phyloP scores from a whole-genome alignment of 495 filamentous ascomycete species.

The Lindgomyces ingoldianus region DNA sequence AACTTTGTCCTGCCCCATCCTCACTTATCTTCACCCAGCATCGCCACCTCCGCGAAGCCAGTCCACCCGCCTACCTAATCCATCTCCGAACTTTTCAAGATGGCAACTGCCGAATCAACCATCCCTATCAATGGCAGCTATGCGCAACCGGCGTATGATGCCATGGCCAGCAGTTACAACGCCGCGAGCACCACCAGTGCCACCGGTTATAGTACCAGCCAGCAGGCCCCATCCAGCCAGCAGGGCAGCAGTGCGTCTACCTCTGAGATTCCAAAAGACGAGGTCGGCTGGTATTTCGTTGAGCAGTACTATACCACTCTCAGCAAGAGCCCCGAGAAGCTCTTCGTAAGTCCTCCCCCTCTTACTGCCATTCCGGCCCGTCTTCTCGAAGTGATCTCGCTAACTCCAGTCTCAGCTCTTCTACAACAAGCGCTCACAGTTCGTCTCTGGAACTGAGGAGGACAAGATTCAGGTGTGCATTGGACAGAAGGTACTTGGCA shows the following conservation, averaged over 20 bases:
- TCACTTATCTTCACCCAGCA: neutral
- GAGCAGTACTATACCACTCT: slow-evolving; percentile 99
- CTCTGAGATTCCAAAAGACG: slow-evolving; percentile 62
- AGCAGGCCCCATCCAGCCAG: slow-evolving; percentile 23
- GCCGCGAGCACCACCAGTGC: slow-evolving; percentile 37
- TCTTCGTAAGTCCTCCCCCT: slow-evolving; percentile 64
- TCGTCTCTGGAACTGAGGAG: slow-evolving; percentile 65
- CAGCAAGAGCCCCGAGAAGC: slow-evolving; percentile 88
- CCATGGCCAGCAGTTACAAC: slow-evolving; percentile 37
- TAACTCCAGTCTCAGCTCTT: slow-evolving; percentile 44
- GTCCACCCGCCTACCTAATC: neutral
- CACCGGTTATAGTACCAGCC: slow-evolving; percentile 18
- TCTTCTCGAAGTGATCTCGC: neutral
- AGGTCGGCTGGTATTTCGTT: slow-evolving; percentile 98
- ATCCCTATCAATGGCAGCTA: slow-evolving; percentile 50
- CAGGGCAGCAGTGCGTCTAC: slow-evolving; percentile 15
- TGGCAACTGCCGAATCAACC: slow-evolving; percentile 44
- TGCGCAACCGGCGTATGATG: slow-evolving; percentile 40
- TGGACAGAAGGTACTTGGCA: slow-evolving; percentile 67
- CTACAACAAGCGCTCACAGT: slow-evolving; percentile 53
- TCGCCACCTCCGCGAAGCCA: neutral
- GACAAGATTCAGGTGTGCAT: slow-evolving; percentile 80
- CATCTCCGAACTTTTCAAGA: slow-evolving; percentile 29
- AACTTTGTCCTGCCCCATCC: too few relatives aligned
- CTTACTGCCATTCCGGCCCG: too few relatives aligned